Base-by-base conservation (phyloP, 768 basidiomycete genomes). In the Suillus brevipes region DNA sequence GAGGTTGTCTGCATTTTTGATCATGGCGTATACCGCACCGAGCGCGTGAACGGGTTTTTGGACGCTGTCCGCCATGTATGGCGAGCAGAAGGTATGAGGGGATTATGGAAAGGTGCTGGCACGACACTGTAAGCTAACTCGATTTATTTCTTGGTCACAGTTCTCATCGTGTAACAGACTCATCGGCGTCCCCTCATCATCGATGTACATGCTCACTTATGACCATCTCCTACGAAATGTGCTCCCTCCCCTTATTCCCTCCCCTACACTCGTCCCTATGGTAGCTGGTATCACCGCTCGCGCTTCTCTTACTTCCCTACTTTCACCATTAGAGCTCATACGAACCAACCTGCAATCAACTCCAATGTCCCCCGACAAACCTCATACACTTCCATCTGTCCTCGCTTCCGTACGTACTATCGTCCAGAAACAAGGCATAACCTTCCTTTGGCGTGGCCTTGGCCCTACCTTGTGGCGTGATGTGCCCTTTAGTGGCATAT, bases 401-500 rank as follows among this genome's bases (percentile, higher is more conserved):
- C 81, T 95, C 25, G 63, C 78, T 45, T 86, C 89, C 4, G 80
- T 96, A 65, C 83, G 84, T 0, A 73, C 69, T 0, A 77, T 92
- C 13, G 88, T 91, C 13, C 83, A 82, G 31, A 73, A 79, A 40
- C 81, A 90, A 52, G 97, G 96, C 7, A 69, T 88, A 7, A 75
- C 80, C 12, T 89, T 85, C 58, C 83, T 99, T 34, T 99, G 95
- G 94, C 84, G 94, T 61, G 97, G 97, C 0, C 82, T 99, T 9
- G 91, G 91, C 1, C 87, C 96, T 2, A 97, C 95, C 6, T 81
- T 99, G 10, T 98, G 95, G 95, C 86, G 97, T 59, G 97, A 99
- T 70, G 96, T 99, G 7, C 97, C 97, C 0, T 99, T 99, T 75
- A 95, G 93, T 47, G 97, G 96, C 13, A 80, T 97, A 38, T 99